Conservation (phyloP, 805 yeast genomes). For the Yamadazyma takamatsuzukensis region DNA sequence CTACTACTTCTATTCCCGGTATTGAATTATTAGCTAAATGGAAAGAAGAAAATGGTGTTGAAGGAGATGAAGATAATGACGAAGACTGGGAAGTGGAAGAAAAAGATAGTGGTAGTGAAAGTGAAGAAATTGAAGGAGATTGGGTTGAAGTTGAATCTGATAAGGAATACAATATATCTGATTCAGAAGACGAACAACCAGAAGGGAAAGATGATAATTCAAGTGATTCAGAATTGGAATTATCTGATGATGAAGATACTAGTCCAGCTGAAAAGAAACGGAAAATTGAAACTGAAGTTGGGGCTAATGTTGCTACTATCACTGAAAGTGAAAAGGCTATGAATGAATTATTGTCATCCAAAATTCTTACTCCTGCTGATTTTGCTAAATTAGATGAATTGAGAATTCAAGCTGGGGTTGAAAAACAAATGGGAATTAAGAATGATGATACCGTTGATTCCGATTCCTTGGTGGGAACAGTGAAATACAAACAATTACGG, state of each 20-base stretch:
- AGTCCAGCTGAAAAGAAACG: slow-evolving; percentile 33
- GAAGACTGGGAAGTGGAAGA: slow-evolving; percentile 58
- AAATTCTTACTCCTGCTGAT: slow-evolving; percentile 95
- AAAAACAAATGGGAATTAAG: slow-evolving; percentile 63
- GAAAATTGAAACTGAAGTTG: slow-evolving; percentile 13
- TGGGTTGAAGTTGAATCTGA: slow-evolving; percentile 89
- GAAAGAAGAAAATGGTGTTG: slow-evolving; percentile 60
- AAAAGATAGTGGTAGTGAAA: slow-evolving; percentile 41
- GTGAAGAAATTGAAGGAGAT: slow-evolving; percentile 71
- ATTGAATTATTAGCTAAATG: slow-evolving; percentile 85
- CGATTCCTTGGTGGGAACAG: slow-evolving; percentile 68
- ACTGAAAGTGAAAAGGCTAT: slow-evolving; percentile 10
- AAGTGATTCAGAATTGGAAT: slow-evolving; percentile 24
- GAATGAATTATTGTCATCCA: slow-evolving; percentile 61
- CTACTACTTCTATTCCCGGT: slow-evolving; percentile 80
- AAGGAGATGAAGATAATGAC: slow-evolving; percentile 49
- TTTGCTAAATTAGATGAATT: slow-evolving; percentile 93
- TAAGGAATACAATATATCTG: slow-evolving; percentile 59
- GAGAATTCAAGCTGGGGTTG: slow-evolving; percentile 78
- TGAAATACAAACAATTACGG: slow-evolving; percentile 76
- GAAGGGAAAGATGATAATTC: slow-evolving; percentile 24
- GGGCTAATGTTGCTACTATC: slow-evolving; percentile 24
- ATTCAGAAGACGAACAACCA: slow-evolving; percentile 39
- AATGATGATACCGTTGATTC: slow-evolving; percentile 90
- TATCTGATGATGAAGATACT: slow-evolving; percentile 20